These are phyloP conservation scores for Talaromyces atroroseus DNA, from an alignment of 2,329 filamentous ascomycete genomes.

Conservation along the genomic window DNA sequence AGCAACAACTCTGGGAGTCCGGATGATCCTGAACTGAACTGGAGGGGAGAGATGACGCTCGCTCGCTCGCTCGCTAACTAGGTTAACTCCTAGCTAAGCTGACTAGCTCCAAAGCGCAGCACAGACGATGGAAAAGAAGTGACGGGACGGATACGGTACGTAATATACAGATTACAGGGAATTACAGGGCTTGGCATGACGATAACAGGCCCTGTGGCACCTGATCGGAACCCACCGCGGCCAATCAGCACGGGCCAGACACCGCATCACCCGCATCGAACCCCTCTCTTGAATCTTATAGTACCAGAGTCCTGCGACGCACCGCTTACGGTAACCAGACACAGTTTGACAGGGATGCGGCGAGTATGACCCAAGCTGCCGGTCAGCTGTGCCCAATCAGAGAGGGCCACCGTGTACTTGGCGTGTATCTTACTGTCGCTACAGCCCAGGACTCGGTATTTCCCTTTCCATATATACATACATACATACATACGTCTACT, in stretches of 20 bases:
- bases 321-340: neutral
- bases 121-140: too few relatives aligned
- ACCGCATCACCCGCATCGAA: neutral
- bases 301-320: neutral
- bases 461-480: neutral
- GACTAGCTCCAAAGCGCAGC: too few relatives aligned
- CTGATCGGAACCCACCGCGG: neutral
- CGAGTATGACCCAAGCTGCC: conserved; percentile 1
- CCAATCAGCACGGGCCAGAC: conserved; percentile 1
- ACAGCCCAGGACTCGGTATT: neutral
- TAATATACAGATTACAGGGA: neutral
- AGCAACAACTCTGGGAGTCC: neutral
- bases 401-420: neutral
- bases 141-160: neutral
- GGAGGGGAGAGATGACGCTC: neutral
- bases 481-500: neutral
- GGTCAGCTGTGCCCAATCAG: conserved; percentile 2
- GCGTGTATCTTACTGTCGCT: too few relatives aligned
- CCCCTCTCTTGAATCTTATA: neutral
- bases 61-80: neutral
- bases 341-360: neutral
- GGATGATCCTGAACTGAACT: neutral
- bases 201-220: conserved; percentile 4
- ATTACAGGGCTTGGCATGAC: conserved; percentile 3
- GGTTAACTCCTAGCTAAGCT: too few relatives aligned